phyloP scores from a whole-genome alignment of 2,329 filamentous ascomycete genomes.

The Hypomyces perniciosus region DNA sequence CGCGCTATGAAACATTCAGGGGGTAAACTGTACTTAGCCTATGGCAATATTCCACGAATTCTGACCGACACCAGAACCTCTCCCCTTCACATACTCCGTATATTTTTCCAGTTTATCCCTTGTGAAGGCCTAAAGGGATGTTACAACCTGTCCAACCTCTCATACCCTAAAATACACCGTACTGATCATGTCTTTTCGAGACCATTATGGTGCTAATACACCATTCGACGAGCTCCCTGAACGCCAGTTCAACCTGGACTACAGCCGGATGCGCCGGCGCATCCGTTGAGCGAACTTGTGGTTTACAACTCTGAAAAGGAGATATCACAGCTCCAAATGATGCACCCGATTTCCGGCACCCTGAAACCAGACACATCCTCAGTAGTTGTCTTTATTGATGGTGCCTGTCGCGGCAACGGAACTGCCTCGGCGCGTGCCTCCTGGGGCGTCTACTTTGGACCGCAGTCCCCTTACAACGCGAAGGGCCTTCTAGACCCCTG shows the following conservation, averaged over 20 bases:
- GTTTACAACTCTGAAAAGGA: neutral
- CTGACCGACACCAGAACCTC: too few relatives aligned
- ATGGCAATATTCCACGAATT: too few relatives aligned
- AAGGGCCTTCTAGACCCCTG: neutral
- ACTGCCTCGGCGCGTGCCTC: constrained; percentile 15
- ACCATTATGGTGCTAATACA: too few relatives aligned
- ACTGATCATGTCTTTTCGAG: too few relatives aligned
- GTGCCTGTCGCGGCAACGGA: constrained; percentile 20
- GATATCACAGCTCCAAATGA: neutral
- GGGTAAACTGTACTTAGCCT: too few relatives aligned
- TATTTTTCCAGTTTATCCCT: too few relatives aligned
- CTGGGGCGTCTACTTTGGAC: constrained; percentile 23
- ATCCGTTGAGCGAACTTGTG: neutral
- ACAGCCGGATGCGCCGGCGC: neutral
- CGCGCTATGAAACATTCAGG: too few relatives aligned
- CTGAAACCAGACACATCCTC: neutral
- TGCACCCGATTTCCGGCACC: neutral
- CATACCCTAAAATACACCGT: too few relatives aligned
- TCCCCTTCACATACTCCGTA: too few relatives aligned
- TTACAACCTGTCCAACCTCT: too few relatives aligned
- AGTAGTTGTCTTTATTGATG: constrained; percentile 20
- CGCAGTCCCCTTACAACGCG: constrained; percentile 18
- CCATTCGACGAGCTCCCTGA: neutral
- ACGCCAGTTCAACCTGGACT: neutral
- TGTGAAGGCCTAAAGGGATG: too few relatives aligned